A percentile compares a stretch with the other conserved stretches of the same genome.
Evolutionary conservation across 208 protist genomes (phyloP).

Genomic region (Leptomonas pyrrhocoris): DNA sequence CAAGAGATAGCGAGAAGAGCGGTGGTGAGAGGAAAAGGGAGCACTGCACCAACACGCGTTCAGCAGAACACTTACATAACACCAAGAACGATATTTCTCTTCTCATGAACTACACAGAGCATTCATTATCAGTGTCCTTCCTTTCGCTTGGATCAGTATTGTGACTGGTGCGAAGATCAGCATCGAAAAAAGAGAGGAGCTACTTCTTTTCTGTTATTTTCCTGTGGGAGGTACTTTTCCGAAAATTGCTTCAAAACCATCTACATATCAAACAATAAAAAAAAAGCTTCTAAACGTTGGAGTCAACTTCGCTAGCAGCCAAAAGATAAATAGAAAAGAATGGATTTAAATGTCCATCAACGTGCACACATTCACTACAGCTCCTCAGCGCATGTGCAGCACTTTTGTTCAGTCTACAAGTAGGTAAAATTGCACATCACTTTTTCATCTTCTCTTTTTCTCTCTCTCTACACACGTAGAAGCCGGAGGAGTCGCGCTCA

Average conservation of each 20-base stretch:
- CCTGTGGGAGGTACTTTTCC: too few species aligned
- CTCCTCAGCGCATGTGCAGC: too few species aligned
- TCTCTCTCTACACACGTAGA: not conserved
- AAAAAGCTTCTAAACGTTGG: conserved; percentile 7
- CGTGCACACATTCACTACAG: not conserved
- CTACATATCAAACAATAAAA: conserved; percentile 5
- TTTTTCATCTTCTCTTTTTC: not conserved
- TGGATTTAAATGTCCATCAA: not conserved
- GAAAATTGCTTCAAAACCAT: conserved; percentile 11
- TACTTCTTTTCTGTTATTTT: too few species aligned
- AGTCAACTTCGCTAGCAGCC: not conserved
- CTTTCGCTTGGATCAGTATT: too few species aligned
- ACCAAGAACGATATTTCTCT: too few species aligned
- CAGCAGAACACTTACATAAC: too few species aligned
- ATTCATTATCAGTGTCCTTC: too few species aligned
- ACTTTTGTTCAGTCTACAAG: too few species aligned
- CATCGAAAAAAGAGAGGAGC: too few species aligned
- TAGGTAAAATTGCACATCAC: not conserved
- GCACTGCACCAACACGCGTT: too few species aligned
- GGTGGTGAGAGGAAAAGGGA: not conserved
- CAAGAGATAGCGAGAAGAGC: not conserved
- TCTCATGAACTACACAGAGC: too few species aligned
- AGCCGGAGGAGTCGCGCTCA: not conserved
- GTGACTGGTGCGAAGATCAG: too few species aligned
- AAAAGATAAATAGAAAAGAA: not conserved